phyloP scores from a whole-genome alignment of 768 basidiomycete species.

The Asterophora parasitica region DNA sequence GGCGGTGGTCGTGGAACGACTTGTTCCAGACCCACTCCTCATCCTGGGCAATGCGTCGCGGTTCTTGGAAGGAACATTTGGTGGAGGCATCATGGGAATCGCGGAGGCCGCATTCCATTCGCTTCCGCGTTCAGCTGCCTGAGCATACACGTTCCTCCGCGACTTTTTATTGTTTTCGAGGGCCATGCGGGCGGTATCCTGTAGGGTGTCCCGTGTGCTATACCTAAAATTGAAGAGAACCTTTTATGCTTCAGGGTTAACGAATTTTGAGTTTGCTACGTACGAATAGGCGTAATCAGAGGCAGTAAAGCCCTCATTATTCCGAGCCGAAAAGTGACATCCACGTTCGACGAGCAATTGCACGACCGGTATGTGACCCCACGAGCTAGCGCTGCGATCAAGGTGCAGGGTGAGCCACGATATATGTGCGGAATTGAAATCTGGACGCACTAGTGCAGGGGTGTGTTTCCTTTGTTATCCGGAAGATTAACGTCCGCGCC shows the following conservation, averaged over 20 bases:
- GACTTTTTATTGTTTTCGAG: constrained; percentile 78
- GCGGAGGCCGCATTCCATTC: constrained; percentile 50
- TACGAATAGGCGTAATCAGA: constrained; percentile 92
- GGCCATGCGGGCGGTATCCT: constrained; percentile 75
- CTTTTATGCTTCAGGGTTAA: constrained; percentile 2
- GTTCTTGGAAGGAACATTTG: constrained; percentile 39
- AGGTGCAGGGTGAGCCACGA: constrained; percentile 2
- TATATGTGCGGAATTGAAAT: constrained; percentile 5
- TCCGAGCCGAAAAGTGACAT: constrained; percentile 76
- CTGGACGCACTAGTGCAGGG: constrained; percentile 80
- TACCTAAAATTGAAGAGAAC: constrained; percentile 43
- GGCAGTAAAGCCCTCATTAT: constrained; percentile 89
- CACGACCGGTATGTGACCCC: constrained; percentile 82
- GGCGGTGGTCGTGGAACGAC: constrained; percentile 62
- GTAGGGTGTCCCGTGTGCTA: constrained; percentile 70
- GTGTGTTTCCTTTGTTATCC: constrained; percentile 89
- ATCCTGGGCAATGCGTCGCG: constrained; percentile 48
- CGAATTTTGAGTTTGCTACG: constrained; percentile 22
- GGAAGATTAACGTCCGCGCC: constrained; percentile 87
- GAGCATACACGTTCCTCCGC: constrained; percentile 65
- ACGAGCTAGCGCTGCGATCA: constrained; percentile 68
- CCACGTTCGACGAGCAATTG: constrained; percentile 87
- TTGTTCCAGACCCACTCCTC: constrained; percentile 79
- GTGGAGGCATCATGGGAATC: constrained; percentile 39
- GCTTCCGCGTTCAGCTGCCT: constrained; percentile 62